Conservation (phyloP, 139 green algal species). For the Chlorella ohadii region DNA sequence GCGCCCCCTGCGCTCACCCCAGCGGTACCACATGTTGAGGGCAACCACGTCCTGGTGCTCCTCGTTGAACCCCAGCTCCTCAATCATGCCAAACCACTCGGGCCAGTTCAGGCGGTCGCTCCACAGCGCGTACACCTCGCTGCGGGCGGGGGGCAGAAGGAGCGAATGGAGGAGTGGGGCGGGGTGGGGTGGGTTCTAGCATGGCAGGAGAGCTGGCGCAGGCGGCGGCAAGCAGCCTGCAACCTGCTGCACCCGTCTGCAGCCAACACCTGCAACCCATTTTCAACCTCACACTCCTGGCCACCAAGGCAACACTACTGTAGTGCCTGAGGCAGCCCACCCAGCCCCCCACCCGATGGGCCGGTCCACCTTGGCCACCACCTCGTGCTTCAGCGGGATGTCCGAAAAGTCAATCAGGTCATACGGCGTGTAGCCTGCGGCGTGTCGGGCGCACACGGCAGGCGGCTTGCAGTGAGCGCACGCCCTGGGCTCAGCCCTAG, state of each 20-base stretch:
- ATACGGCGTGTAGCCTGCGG: slow-evolving; percentile 49
- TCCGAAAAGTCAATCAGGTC: slow-evolving; percentile 53
- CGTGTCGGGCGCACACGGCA: too few relatives aligned
- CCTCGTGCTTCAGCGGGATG: slow-evolving; percentile 42
- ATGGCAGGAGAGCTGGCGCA: too few relatives aligned
- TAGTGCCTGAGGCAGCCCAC: not conserved
- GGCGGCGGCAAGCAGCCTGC: too few relatives aligned
- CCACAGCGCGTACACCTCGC: slow-evolving; percentile 48
- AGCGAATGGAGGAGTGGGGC: not conserved
- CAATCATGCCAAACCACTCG: slow-evolving; percentile 56
- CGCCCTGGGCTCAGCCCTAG: too few relatives aligned
- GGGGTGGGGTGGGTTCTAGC: not conserved
- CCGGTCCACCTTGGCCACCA: slow-evolving; percentile 31
- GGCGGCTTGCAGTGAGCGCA: too few relatives aligned
- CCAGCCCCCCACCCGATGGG: slow-evolving; percentile 14
- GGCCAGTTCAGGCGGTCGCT: slow-evolving; percentile 47
- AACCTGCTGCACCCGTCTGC: too few relatives aligned
- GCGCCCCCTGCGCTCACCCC: too few relatives aligned
- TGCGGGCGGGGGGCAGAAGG: not conserved
- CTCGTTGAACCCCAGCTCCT: slow-evolving; percentile 50
- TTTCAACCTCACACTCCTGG: too few relatives aligned
- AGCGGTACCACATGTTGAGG: slow-evolving; percentile 52
- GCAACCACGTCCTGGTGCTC: slow-evolving; percentile 28
- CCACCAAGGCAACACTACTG: too few relatives aligned
- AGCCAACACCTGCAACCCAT: too few relatives aligned